Evolutionary conservation across 2,329 filamentous ascomycete species (phyloP), one percentile per base, ranked within the genome.

Genomic region (Botryotinia calthae): DNA sequence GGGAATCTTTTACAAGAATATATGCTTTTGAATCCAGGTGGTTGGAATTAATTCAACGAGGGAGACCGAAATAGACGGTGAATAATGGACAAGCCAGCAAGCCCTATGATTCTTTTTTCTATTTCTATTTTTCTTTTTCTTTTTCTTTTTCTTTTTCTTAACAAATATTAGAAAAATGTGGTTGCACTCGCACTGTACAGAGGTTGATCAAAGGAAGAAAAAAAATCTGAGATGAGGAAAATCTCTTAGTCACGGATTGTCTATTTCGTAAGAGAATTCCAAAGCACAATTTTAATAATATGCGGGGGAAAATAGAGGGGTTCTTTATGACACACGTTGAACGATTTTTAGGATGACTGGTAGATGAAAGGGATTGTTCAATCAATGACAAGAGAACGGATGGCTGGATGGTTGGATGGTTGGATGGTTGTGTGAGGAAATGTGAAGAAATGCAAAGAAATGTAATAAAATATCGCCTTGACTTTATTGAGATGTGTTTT

Each of bases 181-280:
- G 63, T 68, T 37, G 63, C 63, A 72, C 70, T 72, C 31, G 70
- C 70, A 68, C 63, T 59, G 54, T 48, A 72, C 63, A 25, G 34
- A 71, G 25, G 58, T 59, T 71, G 61, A 71, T 66, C 62, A 67
- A 72, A 72, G 61, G 48, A 71, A 37, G 22, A 67, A 67, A 67
- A 67, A 71, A 72, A 72, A 48, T 18, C 8, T 8, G 46, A 48
- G 64, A 31, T 42, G 56, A 54, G 37, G 61, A 66, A 58, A 71
- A 66, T n/a, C 61, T 66, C 48, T 72, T 72, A 72, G 70, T 72
- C 70, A 72, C 48, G 34, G 8, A 67, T 67, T 67, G 46, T 67
- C 34, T 34, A 72, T 67, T 61, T 67, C 70, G 70, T 72, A 72
- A 72, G 70, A 67, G 56, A 63, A 37, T 40, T 16, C 42, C 42